These are phyloP conservation scores for Cochlearia excelsa DNA, from an alignment of 345 rosid species.

Conservation along the genomic window DNA sequence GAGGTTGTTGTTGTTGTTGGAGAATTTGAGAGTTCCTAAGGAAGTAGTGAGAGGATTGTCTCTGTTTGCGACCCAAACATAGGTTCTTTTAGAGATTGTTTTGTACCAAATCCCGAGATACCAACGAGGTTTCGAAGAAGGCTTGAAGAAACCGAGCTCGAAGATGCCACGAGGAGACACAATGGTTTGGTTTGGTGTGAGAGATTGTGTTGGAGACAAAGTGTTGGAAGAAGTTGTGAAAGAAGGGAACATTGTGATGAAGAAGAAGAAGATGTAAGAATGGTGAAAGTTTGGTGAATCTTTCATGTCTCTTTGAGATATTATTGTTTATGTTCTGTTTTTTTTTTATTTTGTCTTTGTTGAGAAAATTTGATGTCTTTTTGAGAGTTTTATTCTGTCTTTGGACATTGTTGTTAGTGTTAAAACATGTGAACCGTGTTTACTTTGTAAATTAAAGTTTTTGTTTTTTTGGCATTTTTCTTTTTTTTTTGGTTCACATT, in stretches of 20 bases:
- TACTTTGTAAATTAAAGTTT: neutral
- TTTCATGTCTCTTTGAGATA: slow-evolving; percentile 30
- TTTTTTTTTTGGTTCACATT: slow-evolving; percentile 3
- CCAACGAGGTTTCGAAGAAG: slow-evolving; percentile 39
- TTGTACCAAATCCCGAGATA: slow-evolving; percentile 87
- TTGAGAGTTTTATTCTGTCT: slow-evolving; percentile 1
- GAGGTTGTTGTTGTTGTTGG: slow-evolving; percentile 38
- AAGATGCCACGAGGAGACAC: slow-evolving; percentile 51
- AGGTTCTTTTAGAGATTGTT: slow-evolving; percentile 44
- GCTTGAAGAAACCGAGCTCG: slow-evolving; percentile 74
- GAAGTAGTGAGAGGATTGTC: slow-evolving; percentile 57
- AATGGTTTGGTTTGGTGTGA: slow-evolving; percentile 47
- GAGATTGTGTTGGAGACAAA: slow-evolving; percentile 40
- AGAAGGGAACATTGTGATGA: slow-evolving; percentile 38
- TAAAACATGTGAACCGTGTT: slow-evolving; percentile 15
- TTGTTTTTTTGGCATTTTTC: neutral
- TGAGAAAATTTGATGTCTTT: neutral
- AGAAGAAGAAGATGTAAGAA: slow-evolving; percentile 25
- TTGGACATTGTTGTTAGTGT: slow-evolving; percentile 12
- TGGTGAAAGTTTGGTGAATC: slow-evolving; percentile 24
- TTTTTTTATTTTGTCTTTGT: neutral
- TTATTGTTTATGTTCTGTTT: neutral
- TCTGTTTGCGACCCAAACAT: slow-evolving; percentile 93
- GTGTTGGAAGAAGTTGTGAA: slow-evolving; percentile 44
- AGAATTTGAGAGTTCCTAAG: slow-evolving; percentile 46